Evolutionary conservation across 495 filamentous ascomycete species (phyloP).

Genomic region (Podospora fimiseda): DNA sequence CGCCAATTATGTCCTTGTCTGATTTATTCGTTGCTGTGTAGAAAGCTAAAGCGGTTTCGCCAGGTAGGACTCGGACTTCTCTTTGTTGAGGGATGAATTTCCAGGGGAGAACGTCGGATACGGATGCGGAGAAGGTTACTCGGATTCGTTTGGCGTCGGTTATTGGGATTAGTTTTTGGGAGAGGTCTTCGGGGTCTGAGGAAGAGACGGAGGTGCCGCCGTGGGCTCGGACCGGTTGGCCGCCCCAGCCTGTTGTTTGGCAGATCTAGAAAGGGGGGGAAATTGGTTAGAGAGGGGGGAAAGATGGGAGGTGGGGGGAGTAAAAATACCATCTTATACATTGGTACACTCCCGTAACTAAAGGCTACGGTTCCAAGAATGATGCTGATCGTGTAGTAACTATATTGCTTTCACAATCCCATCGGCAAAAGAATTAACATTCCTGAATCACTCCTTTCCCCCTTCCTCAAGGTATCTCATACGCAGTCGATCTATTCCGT

Average conservation of each 20-base stretch:
- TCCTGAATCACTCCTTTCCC: too few relatives aligned
- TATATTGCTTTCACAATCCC: conserved; percentile 30
- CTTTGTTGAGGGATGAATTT: conserved; percentile 96
- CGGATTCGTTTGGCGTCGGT: conserved; percentile 75
- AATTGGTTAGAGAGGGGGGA: not conserved
- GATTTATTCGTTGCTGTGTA: conserved; percentile 93
- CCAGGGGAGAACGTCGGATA: conserved; percentile 93
- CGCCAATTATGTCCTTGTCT: conserved; percentile 87
- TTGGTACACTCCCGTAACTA: conserved; percentile 90
- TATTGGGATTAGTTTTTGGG: conserved; percentile 71
- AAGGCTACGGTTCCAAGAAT: conserved; percentile 87
- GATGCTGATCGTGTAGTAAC: conserved; percentile 77
- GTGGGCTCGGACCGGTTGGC: conserved; percentile 85
- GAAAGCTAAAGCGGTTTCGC: conserved; percentile 95
- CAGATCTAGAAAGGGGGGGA: conserved; percentile 61
- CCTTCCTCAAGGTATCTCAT: conserved; percentile 23
- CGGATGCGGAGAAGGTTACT: conserved; percentile 91
- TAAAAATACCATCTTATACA: conserved; percentile 85
- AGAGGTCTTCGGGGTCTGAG: conserved; percentile 52
- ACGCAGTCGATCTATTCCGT: conserved; percentile 56
- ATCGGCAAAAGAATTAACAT: conserved; percentile 5
- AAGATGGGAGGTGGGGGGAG: not conserved
- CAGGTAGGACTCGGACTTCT: conserved; percentile 89
- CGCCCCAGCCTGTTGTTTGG: conserved; percentile 92
- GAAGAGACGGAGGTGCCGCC: conserved; percentile 26